phyloP scores from a whole-genome alignment of 2,329 filamentous ascomycete genomes.

The Diaporthe caulivora region DNA sequence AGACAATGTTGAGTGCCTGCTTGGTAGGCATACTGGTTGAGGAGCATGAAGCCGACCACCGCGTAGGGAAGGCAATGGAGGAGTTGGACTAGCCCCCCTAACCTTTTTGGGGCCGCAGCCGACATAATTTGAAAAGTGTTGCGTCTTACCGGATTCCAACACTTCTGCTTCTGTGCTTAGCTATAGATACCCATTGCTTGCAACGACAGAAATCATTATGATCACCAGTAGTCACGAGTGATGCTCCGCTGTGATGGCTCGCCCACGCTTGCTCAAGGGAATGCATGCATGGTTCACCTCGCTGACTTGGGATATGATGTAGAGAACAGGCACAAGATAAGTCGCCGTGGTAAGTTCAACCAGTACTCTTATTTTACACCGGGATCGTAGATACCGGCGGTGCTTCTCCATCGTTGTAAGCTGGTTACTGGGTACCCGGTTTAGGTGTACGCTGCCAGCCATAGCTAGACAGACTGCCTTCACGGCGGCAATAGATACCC shows the following conservation, averaged over 20 bases:
- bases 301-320: too few relatives aligned
- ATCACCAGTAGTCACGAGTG: too few relatives aligned
- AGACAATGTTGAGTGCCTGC: constrained; percentile 75
- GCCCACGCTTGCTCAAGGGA: too few relatives aligned
- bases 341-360: too few relatives aligned
- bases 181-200: too few relatives aligned
- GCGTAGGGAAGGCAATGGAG: constrained; percentile 61
- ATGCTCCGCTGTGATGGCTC: too few relatives aligned
- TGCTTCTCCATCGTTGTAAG: not conserved
- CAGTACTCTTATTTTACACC: too few relatives aligned
- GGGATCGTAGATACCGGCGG: constrained; percentile 7
- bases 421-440: not conserved
- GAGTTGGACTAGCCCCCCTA: constrained; percentile 65
- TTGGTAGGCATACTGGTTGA: constrained; percentile 73
- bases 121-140: not conserved
- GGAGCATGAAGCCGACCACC: constrained; percentile 61
- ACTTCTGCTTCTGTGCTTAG: too few relatives aligned
- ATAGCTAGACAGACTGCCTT: constrained; percentile 16
- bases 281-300: too few relatives aligned
- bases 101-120: not conserved
- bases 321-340: too few relatives aligned
- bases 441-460: not conserved
- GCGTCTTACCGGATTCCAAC: not conserved
- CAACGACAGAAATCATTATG: too few relatives aligned
- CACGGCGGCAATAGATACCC: constrained; percentile 19